Evolutionary conservation across 257 asterid genomes (phyloP), one percentile per base, ranked within the genome.

Genomic region (Solanum neorickii): DNA sequence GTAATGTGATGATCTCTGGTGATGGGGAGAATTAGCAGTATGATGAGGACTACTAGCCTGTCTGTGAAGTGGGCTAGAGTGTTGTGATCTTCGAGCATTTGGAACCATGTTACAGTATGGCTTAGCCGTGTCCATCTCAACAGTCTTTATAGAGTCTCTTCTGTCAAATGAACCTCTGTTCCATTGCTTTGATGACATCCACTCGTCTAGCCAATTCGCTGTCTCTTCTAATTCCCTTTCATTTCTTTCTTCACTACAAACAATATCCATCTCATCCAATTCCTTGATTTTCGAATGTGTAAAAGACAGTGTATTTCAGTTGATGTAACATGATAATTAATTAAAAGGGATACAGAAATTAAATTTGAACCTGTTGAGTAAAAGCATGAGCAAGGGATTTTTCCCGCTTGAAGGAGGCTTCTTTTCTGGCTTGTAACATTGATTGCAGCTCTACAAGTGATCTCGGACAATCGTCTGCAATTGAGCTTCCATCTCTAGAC

Each of bases 381-480:
- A 94, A 91, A 52, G 97, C 94, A 88, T 88, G 92, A 21, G 96
- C 93, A 33, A 94, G 88, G n/a, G 99, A 90, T 29, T 92, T 92
- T 80, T 95, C 97, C 11, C 92, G 94, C 20, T 91, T 87, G 65
- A 90, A 89, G 77, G 94, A 92, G 16, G 97, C 96, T 90, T 94
- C 98, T 49, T 94, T 96, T 91, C 98, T 94, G 49, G 94, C 94
- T 82, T 90, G 94, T 42, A 95, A 88, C 42, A 93, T 90, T 5
- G 96, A 96, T 89, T 95, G 94, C 3, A 94, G 94, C 88, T 95
- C 98, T 82, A 93, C 93, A 25, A 96, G 94, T 42, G 98, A 92
- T 7, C 94, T 90, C 7, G 98, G 98, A 86, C 96, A 92, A 3
- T 94, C 97, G 10, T 95, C 97, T 3, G 93, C 91, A 10, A 92